These are phyloP conservation scores for Teunomyces tritomae DNA, from an alignment of 805 yeast genomes.

Conservation along the genomic window DNA sequence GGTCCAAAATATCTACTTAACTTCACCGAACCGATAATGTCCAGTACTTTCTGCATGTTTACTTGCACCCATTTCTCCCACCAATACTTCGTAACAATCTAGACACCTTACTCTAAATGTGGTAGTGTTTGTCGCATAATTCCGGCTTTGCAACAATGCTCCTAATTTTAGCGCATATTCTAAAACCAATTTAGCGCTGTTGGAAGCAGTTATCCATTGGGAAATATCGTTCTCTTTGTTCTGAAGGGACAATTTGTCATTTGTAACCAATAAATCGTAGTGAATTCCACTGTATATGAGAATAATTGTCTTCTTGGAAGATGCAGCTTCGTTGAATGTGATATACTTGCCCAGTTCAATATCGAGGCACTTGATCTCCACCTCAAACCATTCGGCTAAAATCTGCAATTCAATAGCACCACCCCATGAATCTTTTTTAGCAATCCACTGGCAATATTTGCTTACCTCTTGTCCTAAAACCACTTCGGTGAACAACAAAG, in stretches of 20 bases:
- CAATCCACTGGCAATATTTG: conserved; percentile 62
- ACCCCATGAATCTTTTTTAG: conserved; percentile 66
- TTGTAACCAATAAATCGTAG: conserved; percentile 54
- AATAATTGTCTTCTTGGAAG: conserved; percentile 41
- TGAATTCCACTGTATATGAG: conserved; percentile 70
- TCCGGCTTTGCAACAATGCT: conserved; percentile 43
- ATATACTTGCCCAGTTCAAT: conserved; percentile 60
- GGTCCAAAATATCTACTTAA: conserved; percentile 11
- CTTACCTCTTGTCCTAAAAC: conserved; percentile 51
- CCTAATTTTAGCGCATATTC: conserved; percentile 41
- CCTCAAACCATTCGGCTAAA: conserved; percentile 48
- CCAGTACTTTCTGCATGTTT: conserved; percentile 63
- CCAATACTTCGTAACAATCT: conserved; percentile 48
- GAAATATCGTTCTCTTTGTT: conserved; percentile 35
- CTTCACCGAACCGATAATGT: conserved; percentile 63
- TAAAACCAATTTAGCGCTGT: conserved; percentile 31
- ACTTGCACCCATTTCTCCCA: conserved; percentile 64
- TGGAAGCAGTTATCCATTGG: conserved; percentile 37
- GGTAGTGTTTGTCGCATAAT: conserved; percentile 65
- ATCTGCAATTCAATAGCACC: conserved; percentile 78
- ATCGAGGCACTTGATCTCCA: conserved; percentile 60
- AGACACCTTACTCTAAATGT: conserved; percentile 57
- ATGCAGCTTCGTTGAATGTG: conserved; percentile 44
- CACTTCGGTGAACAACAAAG: conserved; percentile 48
- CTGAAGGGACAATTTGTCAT: conserved; percentile 9